Conservation (phyloP, 1,284 basidiomycete genomes). For the Papiliotrema flavescens region DNA sequence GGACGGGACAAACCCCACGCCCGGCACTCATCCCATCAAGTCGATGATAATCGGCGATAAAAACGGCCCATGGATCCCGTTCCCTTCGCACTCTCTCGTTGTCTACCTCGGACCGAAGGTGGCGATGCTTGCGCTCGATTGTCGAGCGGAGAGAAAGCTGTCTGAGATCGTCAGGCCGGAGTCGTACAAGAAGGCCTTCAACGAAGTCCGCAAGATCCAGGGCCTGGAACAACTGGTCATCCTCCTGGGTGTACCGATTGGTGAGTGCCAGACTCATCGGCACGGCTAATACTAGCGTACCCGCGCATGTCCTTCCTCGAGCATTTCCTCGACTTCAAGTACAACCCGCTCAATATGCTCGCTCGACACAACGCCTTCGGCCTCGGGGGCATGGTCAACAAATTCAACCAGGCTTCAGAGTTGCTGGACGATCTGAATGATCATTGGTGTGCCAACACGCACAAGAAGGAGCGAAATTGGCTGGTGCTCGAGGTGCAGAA, state of each 20-base stretch:
- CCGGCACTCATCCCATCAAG: slow-evolving; percentile 61
- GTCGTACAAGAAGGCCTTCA: slow-evolving; percentile 72
- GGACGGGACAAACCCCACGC: slow-evolving; percentile 66
- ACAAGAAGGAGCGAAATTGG: slow-evolving; percentile 91
- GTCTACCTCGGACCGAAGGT: slow-evolving; percentile 56
- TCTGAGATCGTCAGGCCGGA: slow-evolving; percentile 68
- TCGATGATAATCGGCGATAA: slow-evolving; percentile 68
- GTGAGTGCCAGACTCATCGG: slow-evolving; percentile 6
- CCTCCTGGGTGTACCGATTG: slow-evolving; percentile 60
- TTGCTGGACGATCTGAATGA: slow-evolving; percentile 90
- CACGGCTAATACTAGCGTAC: slow-evolving; percentile 57
- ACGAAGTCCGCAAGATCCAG: slow-evolving; percentile 50
- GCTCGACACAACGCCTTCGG: slow-evolving; percentile 57
- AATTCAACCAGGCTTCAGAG: slow-evolving; percentile 84
- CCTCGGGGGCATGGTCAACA: slow-evolving; percentile 77
- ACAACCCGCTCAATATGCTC: slow-evolving; percentile 74
- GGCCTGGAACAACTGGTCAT: slow-evolving; percentile 69
- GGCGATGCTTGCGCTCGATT: slow-evolving; percentile 74
- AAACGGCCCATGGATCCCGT: slow-evolving; percentile 68
- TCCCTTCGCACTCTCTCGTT: slow-evolving; percentile 78
- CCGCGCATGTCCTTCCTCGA: slow-evolving; percentile 86
- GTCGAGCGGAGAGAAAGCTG: slow-evolving; percentile 81
- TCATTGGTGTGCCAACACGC: slow-evolving; percentile 78
- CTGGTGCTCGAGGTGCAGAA: slow-evolving; percentile 74
- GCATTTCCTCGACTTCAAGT: slow-evolving; percentile 65